Evolutionary conservation across 202 grass and related monocot species (phyloP), one percentile per base, ranked within the genome.

Genomic region (Setaria italica): DNA sequence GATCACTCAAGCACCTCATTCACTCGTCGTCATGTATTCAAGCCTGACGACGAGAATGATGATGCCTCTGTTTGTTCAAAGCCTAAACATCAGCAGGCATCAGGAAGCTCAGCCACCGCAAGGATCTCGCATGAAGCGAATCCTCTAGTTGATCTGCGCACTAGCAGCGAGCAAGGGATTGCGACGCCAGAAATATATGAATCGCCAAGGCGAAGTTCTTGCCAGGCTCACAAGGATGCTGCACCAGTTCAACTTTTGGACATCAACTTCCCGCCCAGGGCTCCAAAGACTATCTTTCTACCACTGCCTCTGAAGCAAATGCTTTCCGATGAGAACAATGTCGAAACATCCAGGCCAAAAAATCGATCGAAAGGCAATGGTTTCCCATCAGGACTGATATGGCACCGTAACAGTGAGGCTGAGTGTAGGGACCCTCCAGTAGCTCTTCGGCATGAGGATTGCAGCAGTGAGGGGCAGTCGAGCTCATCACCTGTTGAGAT

Each of bases 271-370:
- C 87, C 82, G 66, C 88, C 88, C 11, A 89, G 60, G 70, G 89
- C 70, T 75, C 90, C 93, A 0, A 98, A 89, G 85, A 94, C 95
- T 10, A 98, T 98, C 5, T 87, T 94, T 87, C 84, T 98, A 71
- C 95, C 95, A 13, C 55, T 94, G 50, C 91, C 95, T 47, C 88
- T 98, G 33, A 95, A 98, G 74, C 91, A 98, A 80, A 93, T 98
- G 93, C 85, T 98, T 83, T 90, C 88, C 49, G 93, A 92, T 72
- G 87, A 98, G 81, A 92, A 94, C 76, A 90, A 95, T 72, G 80
- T 70, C 0, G 67, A 87, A 67, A 82, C 72, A 9, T 84, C 84
- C 14, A 87, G 67, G 54, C 84, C 84, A 78, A 86, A 75, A 85
- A 91, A 91, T 64, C 77, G 45, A 51, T 85, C 73, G 9, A 89